Percentiles rank a stretch among this genome's conserved stretches.
These are phyloP conservation scores for Pestalotiopsis sp. DNA, from an alignment of 2,329 filamentous ascomycete species.

Conservation along the genomic window DNA sequence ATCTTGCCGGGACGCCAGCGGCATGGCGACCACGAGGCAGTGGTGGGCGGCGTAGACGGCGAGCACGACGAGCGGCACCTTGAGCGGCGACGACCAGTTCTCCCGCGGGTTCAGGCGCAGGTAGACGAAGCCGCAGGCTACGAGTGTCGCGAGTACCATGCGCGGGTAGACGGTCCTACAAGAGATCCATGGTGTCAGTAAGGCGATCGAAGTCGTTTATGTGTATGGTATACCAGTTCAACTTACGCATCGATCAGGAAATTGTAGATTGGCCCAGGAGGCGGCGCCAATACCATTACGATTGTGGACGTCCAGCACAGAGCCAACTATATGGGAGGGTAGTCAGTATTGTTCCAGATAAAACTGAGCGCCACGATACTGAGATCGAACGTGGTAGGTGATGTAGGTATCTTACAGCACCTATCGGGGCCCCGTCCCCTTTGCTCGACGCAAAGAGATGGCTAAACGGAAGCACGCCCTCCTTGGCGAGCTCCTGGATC, in stretches of 20 bases:
- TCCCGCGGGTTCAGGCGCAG: neutral
- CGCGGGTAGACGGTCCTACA: neutral
- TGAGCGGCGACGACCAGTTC: neutral
- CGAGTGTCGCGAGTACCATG: neutral
- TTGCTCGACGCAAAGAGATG: neutral
- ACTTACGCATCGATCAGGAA: neutral
- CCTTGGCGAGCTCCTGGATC: slow-evolving; percentile 1
- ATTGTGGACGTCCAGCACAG: neutral
- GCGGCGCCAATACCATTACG: neutral
- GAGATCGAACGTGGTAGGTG: neutral
- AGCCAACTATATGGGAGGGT: neutral
- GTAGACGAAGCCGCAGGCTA: neutral
- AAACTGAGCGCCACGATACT: no score
- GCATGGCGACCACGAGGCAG: neutral
- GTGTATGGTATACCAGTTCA: neutral
- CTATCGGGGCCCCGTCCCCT: neutral
- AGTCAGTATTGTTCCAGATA: neutral
- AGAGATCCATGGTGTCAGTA: neutral
- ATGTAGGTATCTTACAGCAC: neutral
- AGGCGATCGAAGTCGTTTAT: neutral
- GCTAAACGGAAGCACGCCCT: neutral
- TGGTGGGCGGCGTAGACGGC: neutral
- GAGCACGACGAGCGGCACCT: neutral
- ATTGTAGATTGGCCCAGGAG: neutral
- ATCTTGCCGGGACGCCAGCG: neutral